Conservation (phyloP, 495 filamentous ascomycete species). For the Hypoxylon fuscum region DNA sequence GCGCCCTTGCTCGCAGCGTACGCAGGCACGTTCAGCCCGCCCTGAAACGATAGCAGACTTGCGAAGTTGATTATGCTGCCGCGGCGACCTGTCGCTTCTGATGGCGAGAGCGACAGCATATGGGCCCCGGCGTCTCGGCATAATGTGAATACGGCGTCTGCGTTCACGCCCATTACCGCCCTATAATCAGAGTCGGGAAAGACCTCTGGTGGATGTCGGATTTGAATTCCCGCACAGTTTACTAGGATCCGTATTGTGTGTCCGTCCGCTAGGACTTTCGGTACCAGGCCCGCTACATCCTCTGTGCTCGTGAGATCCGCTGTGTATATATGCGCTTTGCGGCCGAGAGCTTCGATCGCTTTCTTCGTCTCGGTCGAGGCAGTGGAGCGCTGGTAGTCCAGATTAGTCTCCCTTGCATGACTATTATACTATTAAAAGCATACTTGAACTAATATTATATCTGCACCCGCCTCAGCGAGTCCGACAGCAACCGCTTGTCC, state of each 20-base stretch:
- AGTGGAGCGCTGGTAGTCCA: slow-evolving; percentile 44
- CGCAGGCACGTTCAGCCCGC: slow-evolving; percentile 88
- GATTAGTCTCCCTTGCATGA: neutral
- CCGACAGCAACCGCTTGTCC: slow-evolving; percentile 85
- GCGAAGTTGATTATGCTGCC: slow-evolving; percentile 90
- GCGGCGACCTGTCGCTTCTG: slow-evolving; percentile 62
- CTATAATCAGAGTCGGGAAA: slow-evolving; percentile 89
- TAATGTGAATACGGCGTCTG: slow-evolving; percentile 82
- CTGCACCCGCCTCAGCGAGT: slow-evolving; percentile 83
- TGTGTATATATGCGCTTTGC: slow-evolving; percentile 72
- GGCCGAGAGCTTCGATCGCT: slow-evolving; percentile 69
- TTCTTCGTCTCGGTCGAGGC: slow-evolving; percentile 71
- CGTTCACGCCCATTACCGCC: slow-evolving; percentile 85
- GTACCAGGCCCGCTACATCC: slow-evolving; percentile 69
- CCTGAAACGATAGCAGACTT: slow-evolving; percentile 86
- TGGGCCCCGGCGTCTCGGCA: slow-evolving; percentile 87
- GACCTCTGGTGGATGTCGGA: slow-evolving; percentile 75
- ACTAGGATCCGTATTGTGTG: slow-evolving; percentile 75
- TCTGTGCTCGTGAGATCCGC: slow-evolving; percentile 73
- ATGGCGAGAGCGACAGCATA: slow-evolving; percentile 69
- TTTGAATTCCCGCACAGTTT: slow-evolving; percentile 88
- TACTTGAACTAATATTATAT: slow-evolving; percentile 77
- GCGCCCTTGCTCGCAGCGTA: slow-evolving; percentile 92
- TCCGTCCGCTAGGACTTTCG: slow-evolving; percentile 66
- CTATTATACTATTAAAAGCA: too few species aligned